A percentile compares a stretch with the other conserved stretches of the same genome.
Evolutionary conservation across 2,329 filamentous ascomycete species (phyloP).

Genomic region (Fusarium drepaniforme): DNA sequence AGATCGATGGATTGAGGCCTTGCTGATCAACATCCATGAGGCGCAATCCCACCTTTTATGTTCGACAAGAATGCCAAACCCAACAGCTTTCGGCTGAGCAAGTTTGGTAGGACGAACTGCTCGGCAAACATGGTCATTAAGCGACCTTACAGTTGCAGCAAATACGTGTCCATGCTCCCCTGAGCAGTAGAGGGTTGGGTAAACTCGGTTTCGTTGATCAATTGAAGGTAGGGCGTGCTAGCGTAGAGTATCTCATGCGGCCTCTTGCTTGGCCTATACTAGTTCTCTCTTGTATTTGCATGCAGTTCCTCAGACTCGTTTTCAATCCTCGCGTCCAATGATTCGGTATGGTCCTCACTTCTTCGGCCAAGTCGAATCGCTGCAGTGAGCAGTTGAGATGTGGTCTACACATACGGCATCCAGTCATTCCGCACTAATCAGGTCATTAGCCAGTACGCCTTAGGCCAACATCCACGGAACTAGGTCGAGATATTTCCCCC

Average conservation of each 20-base stretch:
- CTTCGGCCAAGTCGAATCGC: background rate
- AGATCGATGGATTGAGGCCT: background rate
- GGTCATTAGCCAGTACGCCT: background rate
- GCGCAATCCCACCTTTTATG: too few relatives aligned
- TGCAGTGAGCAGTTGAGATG: background rate
- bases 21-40: too few relatives aligned
- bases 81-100: background rate
- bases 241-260: background rate
- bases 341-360: background rate
- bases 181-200: background rate
- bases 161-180: background rate
- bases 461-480: background rate
- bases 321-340: background rate
- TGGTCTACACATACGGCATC: background rate
- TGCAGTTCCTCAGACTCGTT: background rate
- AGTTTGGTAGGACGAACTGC: background rate
- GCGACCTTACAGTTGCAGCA: background rate
- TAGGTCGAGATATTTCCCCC: background rate
- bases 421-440: background rate
- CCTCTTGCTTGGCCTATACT: background rate
- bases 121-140: background rate
- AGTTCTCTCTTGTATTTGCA: background rate
- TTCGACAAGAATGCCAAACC: too few relatives aligned
- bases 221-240: background rate
- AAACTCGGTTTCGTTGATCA: background rate